A percentile compares a stretch with the other conserved stretches of the same genome.
These are phyloP conservation scores for Solanum paucissectum DNA, from an alignment of 257 asterid species.

Conservation along the genomic window DNA sequence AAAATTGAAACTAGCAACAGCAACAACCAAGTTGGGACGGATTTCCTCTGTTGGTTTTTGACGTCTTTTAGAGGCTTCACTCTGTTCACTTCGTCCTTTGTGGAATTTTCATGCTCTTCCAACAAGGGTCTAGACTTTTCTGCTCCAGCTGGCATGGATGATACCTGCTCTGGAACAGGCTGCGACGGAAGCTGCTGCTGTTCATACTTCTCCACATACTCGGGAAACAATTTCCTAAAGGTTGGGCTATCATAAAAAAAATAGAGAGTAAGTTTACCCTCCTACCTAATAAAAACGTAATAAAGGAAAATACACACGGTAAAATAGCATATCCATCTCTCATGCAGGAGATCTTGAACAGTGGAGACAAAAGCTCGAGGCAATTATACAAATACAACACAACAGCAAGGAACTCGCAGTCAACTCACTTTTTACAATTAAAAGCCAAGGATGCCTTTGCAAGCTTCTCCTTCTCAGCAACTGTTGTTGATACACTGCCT, in stretches of 20 bases:
- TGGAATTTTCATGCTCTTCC: constrained; percentile 28
- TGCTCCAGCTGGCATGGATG: constrained; percentile 15
- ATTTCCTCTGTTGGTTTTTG: constrained; percentile 30
- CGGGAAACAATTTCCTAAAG: constrained; percentile 76
- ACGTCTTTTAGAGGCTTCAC: constrained; percentile 32
- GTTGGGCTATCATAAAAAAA: constrained; percentile 41
- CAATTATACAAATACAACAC: not conserved
- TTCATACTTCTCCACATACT: constrained; percentile 70
- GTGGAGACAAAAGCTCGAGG: not conserved
- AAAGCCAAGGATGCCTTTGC: constrained; percentile 87
- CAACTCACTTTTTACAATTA: constrained; percentile 78
- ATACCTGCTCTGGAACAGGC: constrained; percentile 31
- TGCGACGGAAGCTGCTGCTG: constrained; percentile 44
- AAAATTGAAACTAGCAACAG: constrained; percentile 53
- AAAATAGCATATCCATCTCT: not conserved
- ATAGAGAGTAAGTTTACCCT: not conserved
- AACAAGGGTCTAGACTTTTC: constrained; percentile 22
- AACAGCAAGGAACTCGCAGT: not conserved
- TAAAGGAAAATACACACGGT: not conserved
- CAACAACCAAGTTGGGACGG: constrained; percentile 68
- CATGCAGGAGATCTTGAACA: not conserved
- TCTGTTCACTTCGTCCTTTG: constrained; percentile 24
- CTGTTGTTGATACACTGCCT: constrained; percentile 85
- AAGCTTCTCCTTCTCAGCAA: constrained; percentile 65
- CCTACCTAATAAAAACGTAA: not conserved